These are phyloP conservation scores for Cochlearia excelsa DNA, from an alignment of 345 rosid genomes.

Conservation along the genomic window DNA sequence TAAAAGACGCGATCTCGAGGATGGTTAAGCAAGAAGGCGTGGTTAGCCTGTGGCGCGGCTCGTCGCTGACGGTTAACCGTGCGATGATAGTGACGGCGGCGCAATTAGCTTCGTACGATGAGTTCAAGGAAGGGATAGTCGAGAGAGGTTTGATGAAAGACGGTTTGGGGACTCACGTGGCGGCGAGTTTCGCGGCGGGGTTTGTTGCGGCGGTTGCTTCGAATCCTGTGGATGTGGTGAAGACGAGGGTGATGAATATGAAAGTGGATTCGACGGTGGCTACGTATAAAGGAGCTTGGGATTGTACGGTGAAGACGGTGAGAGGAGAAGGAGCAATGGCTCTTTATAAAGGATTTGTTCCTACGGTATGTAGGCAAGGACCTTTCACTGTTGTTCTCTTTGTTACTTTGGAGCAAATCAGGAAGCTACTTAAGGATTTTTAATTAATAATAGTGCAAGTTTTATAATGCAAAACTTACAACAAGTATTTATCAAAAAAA, in stretches of 20 bases:
- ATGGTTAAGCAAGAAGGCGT: constrained; percentile 55
- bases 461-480: no score
- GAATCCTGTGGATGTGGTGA: constrained; percentile 77
- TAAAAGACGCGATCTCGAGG: constrained; percentile 56
- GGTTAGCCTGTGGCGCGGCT: constrained; percentile 59
- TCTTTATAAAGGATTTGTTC: constrained; percentile 68
- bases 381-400: constrained; percentile 77
- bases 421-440: constrained; percentile 53
- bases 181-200: constrained; percentile 73
- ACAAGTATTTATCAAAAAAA: not conserved
- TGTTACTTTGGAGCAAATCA: constrained; percentile 74
- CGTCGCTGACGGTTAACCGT: constrained; percentile 64
- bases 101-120: constrained; percentile 75
- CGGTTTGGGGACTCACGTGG: constrained; percentile 69
- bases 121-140: constrained; percentile 58
- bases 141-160: constrained; percentile 48
- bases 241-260: constrained; percentile 90
- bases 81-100: constrained; percentile 80
- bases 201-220: constrained; percentile 77
- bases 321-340: constrained; percentile 64
- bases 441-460: no score
- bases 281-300: constrained; percentile 57
- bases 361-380: constrained; percentile 77
- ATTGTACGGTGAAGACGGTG: constrained; percentile 67
- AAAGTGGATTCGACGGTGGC: constrained; percentile 47